phyloP scores from a whole-genome alignment of 2,329 filamentous ascomycete species.

The Chaetomium sp. region DNA sequence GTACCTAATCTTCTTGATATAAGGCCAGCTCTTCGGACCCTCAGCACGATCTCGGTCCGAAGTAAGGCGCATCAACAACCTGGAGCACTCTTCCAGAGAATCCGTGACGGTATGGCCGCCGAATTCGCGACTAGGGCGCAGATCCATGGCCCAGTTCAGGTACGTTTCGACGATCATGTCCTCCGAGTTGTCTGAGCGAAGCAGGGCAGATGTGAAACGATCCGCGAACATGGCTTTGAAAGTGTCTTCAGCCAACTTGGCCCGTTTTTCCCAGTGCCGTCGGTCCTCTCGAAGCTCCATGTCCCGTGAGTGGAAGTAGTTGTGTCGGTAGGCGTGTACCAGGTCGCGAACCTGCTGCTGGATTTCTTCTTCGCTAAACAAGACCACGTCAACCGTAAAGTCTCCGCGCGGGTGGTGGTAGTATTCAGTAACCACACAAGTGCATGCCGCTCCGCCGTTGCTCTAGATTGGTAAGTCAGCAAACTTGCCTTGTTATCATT shows the following conservation, averaged over 20 bases:
- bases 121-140: constrained; percentile 11
- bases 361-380: constrained; percentile 41
- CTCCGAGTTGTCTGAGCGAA: constrained; percentile 9
- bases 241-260: constrained; percentile 42
- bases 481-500: background rate
- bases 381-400: constrained; percentile 42
- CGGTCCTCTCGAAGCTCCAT: constrained; percentile 32
- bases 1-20: constrained; percentile 48
- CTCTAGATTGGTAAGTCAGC: constrained; percentile 40
- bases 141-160: constrained; percentile 32
- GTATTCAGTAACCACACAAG: constrained; percentile 52
- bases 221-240: constrained; percentile 45
- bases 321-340: constrained; percentile 44
- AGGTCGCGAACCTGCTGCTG: constrained; percentile 41
- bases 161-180: constrained; percentile 32
- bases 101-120: constrained; percentile 6
- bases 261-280: constrained; percentile 35
- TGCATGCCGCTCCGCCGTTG: constrained; percentile 49
- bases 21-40: constrained; percentile 46
- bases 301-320: constrained; percentile 35
- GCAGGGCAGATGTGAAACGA: constrained; percentile 25
- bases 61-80: constrained; percentile 41
- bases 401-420: constrained; percentile 41
- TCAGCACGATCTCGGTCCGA: constrained; percentile 38
- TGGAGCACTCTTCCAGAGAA: constrained; percentile 40